phyloP scores from a whole-genome alignment of 2,329 filamentous ascomycete genomes.

The Botrytis aclada region DNA sequence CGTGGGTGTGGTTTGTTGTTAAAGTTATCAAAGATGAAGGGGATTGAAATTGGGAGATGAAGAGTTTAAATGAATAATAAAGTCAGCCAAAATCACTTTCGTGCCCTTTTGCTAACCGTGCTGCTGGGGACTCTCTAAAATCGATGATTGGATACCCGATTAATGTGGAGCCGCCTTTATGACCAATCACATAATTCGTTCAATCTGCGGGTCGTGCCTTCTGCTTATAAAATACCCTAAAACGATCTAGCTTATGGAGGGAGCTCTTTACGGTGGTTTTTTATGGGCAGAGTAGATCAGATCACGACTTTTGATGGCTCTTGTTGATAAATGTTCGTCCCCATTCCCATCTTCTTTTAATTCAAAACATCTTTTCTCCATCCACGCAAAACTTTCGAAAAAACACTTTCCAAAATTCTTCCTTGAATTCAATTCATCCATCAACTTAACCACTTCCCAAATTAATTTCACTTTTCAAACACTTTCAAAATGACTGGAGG shows the following conservation, averaged over 20 bases:
- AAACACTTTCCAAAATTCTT: not conserved
- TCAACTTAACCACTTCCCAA: constrained; percentile 21
- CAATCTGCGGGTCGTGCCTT: not conserved
- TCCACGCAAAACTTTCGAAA: constrained; percentile 4
- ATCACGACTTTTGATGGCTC: not conserved
- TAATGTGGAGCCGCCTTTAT: not conserved
- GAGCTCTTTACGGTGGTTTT: not conserved
- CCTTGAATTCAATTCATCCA: not conserved
- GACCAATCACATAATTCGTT: not conserved
- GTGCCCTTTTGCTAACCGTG: not conserved
- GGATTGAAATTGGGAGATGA: constrained; percentile 8
- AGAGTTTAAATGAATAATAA: not conserved
- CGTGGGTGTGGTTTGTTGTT: constrained; percentile 8
- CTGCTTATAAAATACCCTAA: not conserved
- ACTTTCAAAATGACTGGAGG: constrained; percentile 97
- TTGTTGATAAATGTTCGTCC: constrained; percentile 1
- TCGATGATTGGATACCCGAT: not conserved
- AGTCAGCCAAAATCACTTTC: not conserved
- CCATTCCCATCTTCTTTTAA: not conserved
- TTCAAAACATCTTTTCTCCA: not conserved
- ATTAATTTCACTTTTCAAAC: constrained; percentile 35
- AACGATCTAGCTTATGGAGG: not conserved
- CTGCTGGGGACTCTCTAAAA: not conserved
- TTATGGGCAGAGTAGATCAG: not conserved
- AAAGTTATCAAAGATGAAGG: constrained; percentile 4